Conservation (phyloP, 2,329 filamentous ascomycete species). For the Lasiodiplodia sp. region DNA sequence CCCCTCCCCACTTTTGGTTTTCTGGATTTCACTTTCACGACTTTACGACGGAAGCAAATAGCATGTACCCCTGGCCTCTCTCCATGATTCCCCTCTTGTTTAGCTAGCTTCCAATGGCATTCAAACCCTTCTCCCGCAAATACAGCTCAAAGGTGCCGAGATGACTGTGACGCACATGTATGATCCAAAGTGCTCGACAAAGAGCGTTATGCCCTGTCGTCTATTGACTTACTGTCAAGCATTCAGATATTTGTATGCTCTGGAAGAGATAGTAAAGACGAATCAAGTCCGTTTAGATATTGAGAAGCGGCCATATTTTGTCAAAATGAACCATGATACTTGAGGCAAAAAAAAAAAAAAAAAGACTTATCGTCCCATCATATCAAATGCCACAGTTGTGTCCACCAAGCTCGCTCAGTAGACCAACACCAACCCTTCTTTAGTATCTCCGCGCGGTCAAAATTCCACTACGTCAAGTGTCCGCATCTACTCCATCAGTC, state of each 20-base stretch:
- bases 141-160: not conserved
- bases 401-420: too few relatives aligned
- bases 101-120: constrained; percentile 4
- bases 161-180: not conserved
- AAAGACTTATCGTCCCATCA: too few relatives aligned
- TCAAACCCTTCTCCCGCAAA: not conserved
- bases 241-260: too few relatives aligned
- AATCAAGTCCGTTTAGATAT: too few relatives aligned
- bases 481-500: not conserved
- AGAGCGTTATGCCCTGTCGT: not conserved
- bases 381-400: too few relatives aligned
- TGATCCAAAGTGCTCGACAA: not conserved
- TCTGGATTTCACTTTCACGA: not conserved
- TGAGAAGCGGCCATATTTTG: not conserved
- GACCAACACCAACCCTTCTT: too few relatives aligned
- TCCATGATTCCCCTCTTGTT: constrained; percentile 22
- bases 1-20: not conserved
- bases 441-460: too few relatives aligned
- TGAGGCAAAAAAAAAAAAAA: too few relatives aligned
- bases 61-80: constrained; percentile 10
- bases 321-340: too few relatives aligned
- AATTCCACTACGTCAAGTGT: not conserved
- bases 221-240: not conserved
- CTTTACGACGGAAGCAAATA: constrained; percentile 8
- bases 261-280: too few relatives aligned